A percentile compares a stretch with the other conserved stretches of the same genome.
Evolutionary conservation across 2,329 filamentous ascomycete genomes (phyloP).

Genomic region (Moelleriella libera): DNA sequence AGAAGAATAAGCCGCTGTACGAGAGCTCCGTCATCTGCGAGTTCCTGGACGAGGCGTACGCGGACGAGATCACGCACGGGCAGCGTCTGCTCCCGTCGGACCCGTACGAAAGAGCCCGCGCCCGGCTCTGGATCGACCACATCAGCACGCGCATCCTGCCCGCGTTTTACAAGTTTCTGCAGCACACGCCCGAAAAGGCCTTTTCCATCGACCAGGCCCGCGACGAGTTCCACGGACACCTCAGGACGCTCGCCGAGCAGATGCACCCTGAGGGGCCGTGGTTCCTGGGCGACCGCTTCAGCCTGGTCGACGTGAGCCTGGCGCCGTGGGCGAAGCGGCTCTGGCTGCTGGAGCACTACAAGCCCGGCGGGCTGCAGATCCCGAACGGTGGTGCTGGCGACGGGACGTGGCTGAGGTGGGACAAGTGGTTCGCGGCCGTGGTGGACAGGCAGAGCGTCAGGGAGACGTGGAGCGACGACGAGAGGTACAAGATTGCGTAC

Average conservation of each 20-base stretch:
- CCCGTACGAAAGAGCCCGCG: constrained; percentile 49
- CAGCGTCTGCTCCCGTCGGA: constrained; percentile 42
- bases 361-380: constrained; percentile 37
- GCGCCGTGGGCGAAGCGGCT: constrained; percentile 61
- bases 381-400: constrained; percentile 36
- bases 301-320: constrained; percentile 54
- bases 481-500: constrained; percentile 56
- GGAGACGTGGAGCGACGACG: constrained; percentile 53
- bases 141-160: constrained; percentile 53
- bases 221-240: constrained; percentile 38
- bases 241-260: constrained; percentile 47
- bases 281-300: constrained; percentile 51
- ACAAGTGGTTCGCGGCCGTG: constrained; percentile 47
- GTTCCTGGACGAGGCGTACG: constrained; percentile 60
- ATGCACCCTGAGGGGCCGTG: constrained; percentile 46
- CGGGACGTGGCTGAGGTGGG: constrained; percentile 48
- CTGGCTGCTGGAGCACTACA: constrained; percentile 65
- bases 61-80: constrained; percentile 11
- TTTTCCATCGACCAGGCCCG: constrained; percentile 39
- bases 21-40: constrained; percentile 62
- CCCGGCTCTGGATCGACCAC: constrained; percentile 63
- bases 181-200: constrained; percentile 35
- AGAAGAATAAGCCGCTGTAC: constrained; percentile 43
- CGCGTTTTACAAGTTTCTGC: constrained; percentile 48
- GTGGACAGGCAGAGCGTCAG: constrained; percentile 45